Evolutionary conservation across 371 early-diverging fungal species (phyloP).

Genomic region (Mycotypha africana): DNA sequence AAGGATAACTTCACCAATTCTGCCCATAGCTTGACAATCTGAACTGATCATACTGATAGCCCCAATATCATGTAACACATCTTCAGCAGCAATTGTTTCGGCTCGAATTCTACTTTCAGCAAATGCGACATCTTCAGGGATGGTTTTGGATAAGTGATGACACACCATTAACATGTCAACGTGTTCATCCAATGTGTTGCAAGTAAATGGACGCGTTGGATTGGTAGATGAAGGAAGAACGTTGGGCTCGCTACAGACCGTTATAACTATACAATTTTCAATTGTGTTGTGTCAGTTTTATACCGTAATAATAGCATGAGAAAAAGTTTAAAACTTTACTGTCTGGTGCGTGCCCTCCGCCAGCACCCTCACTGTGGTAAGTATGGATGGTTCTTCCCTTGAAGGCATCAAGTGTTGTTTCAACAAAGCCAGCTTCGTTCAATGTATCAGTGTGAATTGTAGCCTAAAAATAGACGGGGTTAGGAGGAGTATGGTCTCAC

Average conservation of each 20-base stretch:
- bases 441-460: slow-evolving; percentile 94
- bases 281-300: too few species aligned
- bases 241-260: slow-evolving; percentile 75
- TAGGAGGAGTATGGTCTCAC: not conserved
- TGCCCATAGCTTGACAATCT: slow-evolving; percentile 94
- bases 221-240: slow-evolving; percentile 92
- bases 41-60: slow-evolving; percentile 90
- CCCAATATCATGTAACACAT: slow-evolving; percentile 88
- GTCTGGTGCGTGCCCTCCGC: slow-evolving; percentile 92
- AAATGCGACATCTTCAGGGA: slow-evolving; percentile 96
- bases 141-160: slow-evolving; percentile 86
- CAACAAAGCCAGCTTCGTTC: slow-evolving; percentile 94
- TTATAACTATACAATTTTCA: slow-evolving; percentile 47
- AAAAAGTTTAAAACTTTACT: slow-evolving; percentile 30
- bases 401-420: slow-evolving; percentile 82
- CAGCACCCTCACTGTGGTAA: slow-evolving; percentile 95
- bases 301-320: too few species aligned
- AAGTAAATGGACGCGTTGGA: slow-evolving; percentile 88
- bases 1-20: slow-evolving; percentile 86
- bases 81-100: slow-evolving; percentile 95
- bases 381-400: slow-evolving; percentile 90
- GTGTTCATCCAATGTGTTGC: slow-evolving; percentile 94
- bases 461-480: slow-evolving; percentile 20
- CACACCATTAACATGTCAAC: slow-evolving; percentile 98
- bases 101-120: slow-evolving; percentile 93